A percentile compares a stretch with the other conserved stretches of the same genome.
These are phyloP conservation scores for Aspergillus latus DNA, from an alignment of 2,329 filamentous ascomycete genomes.

Conservation along the genomic window DNA sequence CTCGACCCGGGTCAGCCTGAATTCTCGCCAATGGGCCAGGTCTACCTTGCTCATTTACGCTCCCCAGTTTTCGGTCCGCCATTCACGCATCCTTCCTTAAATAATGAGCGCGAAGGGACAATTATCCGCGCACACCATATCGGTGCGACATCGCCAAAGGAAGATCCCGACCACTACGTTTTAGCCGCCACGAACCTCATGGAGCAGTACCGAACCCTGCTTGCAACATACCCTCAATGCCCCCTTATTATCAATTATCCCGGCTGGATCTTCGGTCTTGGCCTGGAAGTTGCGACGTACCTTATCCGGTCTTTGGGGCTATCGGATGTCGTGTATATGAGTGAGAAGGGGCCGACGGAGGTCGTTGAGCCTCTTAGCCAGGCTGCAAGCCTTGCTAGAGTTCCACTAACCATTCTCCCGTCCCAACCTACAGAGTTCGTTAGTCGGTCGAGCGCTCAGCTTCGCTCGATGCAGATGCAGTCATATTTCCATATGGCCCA, in stretches of 20 bases:
- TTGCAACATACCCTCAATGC: constrained; percentile 41
- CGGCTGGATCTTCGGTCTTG: constrained; percentile 56
- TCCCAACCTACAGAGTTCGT: constrained; percentile 47
- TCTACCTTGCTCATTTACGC: constrained; percentile 56
- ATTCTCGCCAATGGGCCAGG: constrained; percentile 58
- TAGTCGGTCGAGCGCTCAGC: constrained; percentile 51
- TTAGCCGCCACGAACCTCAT: constrained; percentile 55
- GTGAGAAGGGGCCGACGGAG: constrained; percentile 48
- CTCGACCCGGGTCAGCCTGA: constrained; percentile 61
- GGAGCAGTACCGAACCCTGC: constrained; percentile 46
- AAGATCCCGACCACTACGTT: constrained; percentile 58
- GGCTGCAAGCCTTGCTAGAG: constrained; percentile 37
- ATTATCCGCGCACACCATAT: constrained; percentile 55
- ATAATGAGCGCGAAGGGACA: constrained; percentile 35
- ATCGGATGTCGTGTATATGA: constrained; percentile 56
- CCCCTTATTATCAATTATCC: constrained; percentile 60
- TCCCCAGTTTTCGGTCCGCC: constrained; percentile 56
- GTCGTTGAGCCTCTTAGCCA: constrained; percentile 44
- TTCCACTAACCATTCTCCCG: constrained; percentile 47
- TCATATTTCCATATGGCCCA: constrained; percentile 58
- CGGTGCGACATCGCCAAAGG: constrained; percentile 54
- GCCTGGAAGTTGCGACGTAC: constrained; percentile 50
- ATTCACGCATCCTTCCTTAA: constrained; percentile 52
- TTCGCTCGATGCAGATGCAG: constrained; percentile 59
- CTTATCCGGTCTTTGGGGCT: constrained; percentile 49